Evolutionary conservation across 176 grass and related monocot genomes (phyloP).

Genomic region (Poa pratensis): DNA sequence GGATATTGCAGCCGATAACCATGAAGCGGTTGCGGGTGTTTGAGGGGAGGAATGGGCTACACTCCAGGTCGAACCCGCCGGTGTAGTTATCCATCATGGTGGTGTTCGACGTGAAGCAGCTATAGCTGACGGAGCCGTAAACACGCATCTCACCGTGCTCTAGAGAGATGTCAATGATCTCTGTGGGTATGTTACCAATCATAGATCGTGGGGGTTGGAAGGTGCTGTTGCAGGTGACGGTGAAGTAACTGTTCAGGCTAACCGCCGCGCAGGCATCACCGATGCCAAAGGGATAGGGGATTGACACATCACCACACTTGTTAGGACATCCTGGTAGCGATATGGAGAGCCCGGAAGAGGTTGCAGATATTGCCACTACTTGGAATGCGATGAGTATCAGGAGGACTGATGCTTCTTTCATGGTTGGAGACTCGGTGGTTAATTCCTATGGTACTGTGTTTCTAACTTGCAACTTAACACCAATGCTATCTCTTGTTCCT

Average conservation of each 20-base stretch:
- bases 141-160: not conserved
- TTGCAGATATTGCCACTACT: not conserved
- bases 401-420: not conserved
- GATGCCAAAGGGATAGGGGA: slow-evolving; percentile 50
- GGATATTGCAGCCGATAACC: slow-evolving; percentile 38
- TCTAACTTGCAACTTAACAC: not conserved
- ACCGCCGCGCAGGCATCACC: not conserved
- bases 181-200: not conserved
- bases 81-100: not conserved
- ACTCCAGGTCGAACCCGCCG: not conserved
- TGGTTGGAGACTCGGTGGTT: not conserved
- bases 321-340: slow-evolving; percentile 37
- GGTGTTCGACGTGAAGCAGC: slow-evolving; percentile 26
- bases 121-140: slow-evolving; percentile 3
- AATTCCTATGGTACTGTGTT: not conserved
- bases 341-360: not conserved
- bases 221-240: slow-evolving; percentile 22
- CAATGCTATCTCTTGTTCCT: not conserved
- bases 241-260: not conserved
- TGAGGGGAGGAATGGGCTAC: slow-evolving; percentile 5
- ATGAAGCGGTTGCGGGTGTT: slow-evolving; percentile 34
- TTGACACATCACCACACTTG: slow-evolving; percentile 33
- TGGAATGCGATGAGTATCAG: not conserved
- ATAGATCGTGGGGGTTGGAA: slow-evolving; percentile 31
- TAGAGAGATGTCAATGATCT: slow-evolving; percentile 25